A percentile compares a stretch with the other conserved stretches of the same genome.
These are phyloP conservation scores for Chenopodium suecicum DNA, from an alignment of 148 eudicot species.

Conservation along the genomic window DNA sequence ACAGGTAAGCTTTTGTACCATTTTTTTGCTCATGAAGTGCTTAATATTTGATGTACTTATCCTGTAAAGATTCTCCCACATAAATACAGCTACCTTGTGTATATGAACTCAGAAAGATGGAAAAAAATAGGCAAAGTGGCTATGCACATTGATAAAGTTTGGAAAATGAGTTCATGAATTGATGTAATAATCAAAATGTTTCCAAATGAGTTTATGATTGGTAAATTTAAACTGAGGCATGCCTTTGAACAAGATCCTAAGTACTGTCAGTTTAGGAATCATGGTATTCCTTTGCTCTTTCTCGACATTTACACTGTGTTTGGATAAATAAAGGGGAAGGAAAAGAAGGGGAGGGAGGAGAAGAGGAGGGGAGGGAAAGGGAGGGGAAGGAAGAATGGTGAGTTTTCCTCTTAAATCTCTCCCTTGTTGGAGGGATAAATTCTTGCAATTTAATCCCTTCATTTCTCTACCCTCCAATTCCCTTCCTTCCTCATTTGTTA, in stretches of 20 bases:
- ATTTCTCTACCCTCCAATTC: no score
- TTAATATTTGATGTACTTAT: background rate
- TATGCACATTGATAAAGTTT: background rate
- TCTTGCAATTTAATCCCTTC: no score
- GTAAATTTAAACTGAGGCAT: background rate
- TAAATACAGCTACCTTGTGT: background rate
- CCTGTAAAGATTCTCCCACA: background rate
- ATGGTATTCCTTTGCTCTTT: background rate
- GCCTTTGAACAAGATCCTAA: constrained; percentile 5
- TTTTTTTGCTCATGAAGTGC: background rate
- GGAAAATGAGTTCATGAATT: background rate
- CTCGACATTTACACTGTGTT: background rate
- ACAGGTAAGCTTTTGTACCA: constrained; percentile 44
- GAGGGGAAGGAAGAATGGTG: no score
- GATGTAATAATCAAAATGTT: background rate
- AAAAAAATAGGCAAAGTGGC: background rate
- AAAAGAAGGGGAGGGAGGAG: no score
- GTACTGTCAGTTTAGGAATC: background rate
- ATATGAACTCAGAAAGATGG: background rate
- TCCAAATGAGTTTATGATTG: background rate
- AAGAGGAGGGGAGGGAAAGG: no score
- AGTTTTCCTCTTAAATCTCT: no score
- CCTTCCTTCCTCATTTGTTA: no score
- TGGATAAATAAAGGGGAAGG: no score
- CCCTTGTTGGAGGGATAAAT: no score